phyloP scores from a whole-genome alignment of 441 rosid species.

The Mallotus japonicus region DNA sequence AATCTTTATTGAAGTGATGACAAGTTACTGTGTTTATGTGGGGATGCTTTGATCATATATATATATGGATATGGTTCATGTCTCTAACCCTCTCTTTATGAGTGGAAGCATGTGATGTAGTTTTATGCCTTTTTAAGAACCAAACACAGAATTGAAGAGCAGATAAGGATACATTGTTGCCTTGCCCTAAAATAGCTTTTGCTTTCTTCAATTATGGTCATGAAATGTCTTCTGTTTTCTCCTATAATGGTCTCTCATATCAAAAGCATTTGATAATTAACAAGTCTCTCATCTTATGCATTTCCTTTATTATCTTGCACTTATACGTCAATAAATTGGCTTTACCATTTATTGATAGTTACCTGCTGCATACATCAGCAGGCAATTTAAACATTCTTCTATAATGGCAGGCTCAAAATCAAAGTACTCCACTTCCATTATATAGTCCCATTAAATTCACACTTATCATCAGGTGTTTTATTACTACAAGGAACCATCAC shows the following conservation, averaged over 20 bases:
- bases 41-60: background rate
- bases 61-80: conserved; percentile 9
- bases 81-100: conserved; percentile 2
- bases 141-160: background rate
- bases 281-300: too few relatives aligned
- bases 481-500: background rate
- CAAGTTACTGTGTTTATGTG: background rate
- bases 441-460: background rate
- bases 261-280: too few relatives aligned
- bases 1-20: background rate
- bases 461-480: background rate
- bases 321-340: too few relatives aligned
- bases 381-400: too few relatives aligned
- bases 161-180: background rate
- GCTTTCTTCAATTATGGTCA: background rate
- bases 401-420: too few relatives aligned
- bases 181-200: background rate
- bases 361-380: too few relatives aligned
- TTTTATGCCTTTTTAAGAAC: background rate
- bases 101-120: conserved; percentile 15
- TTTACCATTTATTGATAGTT: too few relatives aligned
- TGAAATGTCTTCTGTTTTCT: background rate
- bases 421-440: background rate
- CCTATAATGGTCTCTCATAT: background rate
- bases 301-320: too few relatives aligned